Evolutionary conservation across 2,329 filamentous ascomycete species (phyloP).

Genomic region (Pseudogymnoascus sp.): DNA sequence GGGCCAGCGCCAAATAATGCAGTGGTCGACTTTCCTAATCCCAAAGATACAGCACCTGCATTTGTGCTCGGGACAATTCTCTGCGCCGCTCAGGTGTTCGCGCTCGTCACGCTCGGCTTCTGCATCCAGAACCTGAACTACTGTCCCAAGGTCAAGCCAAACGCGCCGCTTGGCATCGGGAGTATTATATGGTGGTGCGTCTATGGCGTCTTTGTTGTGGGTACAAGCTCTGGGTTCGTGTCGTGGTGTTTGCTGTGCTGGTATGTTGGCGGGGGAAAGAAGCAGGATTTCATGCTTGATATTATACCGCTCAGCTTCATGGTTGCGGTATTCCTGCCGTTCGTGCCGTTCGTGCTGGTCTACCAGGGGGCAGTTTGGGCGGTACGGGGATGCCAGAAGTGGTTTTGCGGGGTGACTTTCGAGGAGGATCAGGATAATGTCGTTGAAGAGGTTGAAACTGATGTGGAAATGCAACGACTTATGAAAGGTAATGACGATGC

Average conservation of each 20-base stretch:
- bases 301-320: neutral
- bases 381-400: neutral
- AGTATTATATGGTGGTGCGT: neutral
- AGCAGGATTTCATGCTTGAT: neutral
- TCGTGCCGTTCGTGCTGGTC: neutral
- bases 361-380: neutral
- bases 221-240: neutral
- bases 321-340: neutral
- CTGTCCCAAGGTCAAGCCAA: neutral
- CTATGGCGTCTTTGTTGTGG: neutral
- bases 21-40: neutral
- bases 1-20: neutral
- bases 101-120: neutral
- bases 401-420: neutral
- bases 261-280: neutral
- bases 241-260: neutral
- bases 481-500: neutral
- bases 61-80: neutral
- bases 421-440: neutral
- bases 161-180: neutral
- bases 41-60: neutral
- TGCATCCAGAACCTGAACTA: neutral
- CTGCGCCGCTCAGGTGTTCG: neutral
- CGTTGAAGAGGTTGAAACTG: neutral
- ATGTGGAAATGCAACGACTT: slow-evolving; percentile 4